These are phyloP conservation scores for Pichia sp. DNA, from an alignment of 1,139 yeast genomes.

Conservation along the genomic window DNA sequence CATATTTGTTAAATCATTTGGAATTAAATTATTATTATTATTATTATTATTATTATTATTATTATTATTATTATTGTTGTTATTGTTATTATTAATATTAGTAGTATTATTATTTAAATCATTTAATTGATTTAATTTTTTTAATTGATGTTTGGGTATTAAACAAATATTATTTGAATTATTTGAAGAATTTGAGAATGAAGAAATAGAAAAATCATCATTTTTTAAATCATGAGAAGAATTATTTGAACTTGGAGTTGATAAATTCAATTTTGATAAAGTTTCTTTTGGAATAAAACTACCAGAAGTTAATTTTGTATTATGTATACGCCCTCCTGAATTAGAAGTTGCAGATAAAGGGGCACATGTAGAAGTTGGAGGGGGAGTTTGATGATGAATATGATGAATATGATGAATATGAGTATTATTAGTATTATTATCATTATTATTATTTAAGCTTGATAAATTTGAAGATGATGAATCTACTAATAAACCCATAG, in stretches of 20 bases:
- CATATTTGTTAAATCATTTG: constrained; percentile 19
- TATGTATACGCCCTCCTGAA: constrained; percentile 2
- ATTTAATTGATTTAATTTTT: constrained; percentile 20
- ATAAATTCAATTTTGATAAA: constrained; percentile 25
- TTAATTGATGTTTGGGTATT: constrained; percentile 29
- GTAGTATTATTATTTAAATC: background rate
- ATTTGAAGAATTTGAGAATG: background rate
- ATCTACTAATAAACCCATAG: constrained; percentile 57
- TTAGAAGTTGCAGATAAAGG: constrained; percentile 3
- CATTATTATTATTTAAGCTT: no score
- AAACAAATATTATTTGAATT: constrained; percentile 12
- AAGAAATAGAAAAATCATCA: constrained; percentile 24
- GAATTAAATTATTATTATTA: background rate
- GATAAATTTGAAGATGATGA: constrained; percentile 10
- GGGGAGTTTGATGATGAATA: background rate
- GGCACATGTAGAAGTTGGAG: background rate
- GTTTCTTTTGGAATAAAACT: constrained; percentile 28
- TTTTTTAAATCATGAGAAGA: constrained; percentile 18
- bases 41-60: background rate
- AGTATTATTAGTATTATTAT: background rate
- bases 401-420: background rate
- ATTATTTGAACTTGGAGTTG: constrained; percentile 5
- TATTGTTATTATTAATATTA: constrained; percentile 3
- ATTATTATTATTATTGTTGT: background rate
- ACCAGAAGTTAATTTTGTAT: constrained; percentile 22